A percentile compares a stretch with the other conserved stretches of the same genome.
Evolutionary conservation across 345 rosid genomes (phyloP).

Genomic region (Sonneratia alba): DNA sequence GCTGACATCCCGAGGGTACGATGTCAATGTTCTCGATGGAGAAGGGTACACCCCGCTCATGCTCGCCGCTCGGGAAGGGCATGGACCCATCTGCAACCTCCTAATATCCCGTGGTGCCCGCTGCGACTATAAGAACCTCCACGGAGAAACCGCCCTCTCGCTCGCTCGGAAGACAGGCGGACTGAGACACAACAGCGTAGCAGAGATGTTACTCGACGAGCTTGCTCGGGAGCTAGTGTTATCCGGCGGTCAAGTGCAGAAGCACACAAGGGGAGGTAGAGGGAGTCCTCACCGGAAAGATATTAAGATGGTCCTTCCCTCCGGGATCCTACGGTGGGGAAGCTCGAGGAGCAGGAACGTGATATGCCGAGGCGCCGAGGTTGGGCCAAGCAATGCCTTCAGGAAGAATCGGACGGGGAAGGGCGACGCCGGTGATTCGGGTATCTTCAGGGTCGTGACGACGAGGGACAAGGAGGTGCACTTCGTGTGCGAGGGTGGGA

Average conservation of each 20-base stretch:
- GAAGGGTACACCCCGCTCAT: conserved; percentile 91
- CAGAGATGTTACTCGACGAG: conserved; percentile 52
- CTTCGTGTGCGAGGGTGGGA: conserved; percentile 69
- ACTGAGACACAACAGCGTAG: conserved; percentile 29
- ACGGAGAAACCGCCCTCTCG: conserved; percentile 63
- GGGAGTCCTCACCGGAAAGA: conserved; percentile 60
- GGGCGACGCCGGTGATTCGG: conserved; percentile 32
- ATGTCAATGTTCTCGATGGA: conserved; percentile 59
- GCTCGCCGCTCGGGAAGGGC: conserved; percentile 87
- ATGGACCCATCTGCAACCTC: conserved; percentile 47
- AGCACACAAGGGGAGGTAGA: conserved; percentile 79
- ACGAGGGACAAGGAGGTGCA: conserved; percentile 68
- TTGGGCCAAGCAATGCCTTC: conserved; percentile 51
- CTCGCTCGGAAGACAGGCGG: conserved; percentile 30
- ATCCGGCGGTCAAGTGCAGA: conserved; percentile 45
- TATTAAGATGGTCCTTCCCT: conserved; percentile 40
- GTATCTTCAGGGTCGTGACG: conserved; percentile 65
- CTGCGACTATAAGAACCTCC: conserved; percentile 41
- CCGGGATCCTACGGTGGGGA: conserved; percentile 74
- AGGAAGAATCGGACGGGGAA: conserved; percentile 36
- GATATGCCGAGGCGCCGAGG: conserved; percentile 48
- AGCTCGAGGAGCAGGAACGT: conserved; percentile 60
- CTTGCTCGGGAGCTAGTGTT: conserved; percentile 52
- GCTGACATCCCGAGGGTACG: conserved; percentile 54
- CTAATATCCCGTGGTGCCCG: conserved; percentile 55